Evolutionary conservation across 2,329 filamentous ascomycete species (phyloP).

Genomic region (Trichoderma breve): DNA sequence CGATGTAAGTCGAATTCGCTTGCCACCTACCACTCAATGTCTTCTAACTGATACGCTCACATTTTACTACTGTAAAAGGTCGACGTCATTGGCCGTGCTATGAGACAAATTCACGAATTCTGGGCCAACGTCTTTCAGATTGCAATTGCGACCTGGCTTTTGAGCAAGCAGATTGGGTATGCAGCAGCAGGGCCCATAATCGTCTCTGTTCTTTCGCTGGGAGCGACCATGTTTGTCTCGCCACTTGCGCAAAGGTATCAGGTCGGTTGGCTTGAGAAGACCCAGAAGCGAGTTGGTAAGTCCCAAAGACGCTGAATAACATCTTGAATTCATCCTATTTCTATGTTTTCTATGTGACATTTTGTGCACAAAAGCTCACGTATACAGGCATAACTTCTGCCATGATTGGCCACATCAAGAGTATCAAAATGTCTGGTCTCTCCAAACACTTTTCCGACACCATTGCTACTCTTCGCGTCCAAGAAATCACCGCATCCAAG

Average conservation of each 20-base stretch:
- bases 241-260: constrained; percentile 32
- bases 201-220: constrained; percentile 30
- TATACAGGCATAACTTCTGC: constrained; percentile 31
- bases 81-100: constrained; percentile 37
- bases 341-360: neutral
- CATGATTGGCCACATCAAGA: constrained; percentile 42
- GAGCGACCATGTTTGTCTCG: constrained; percentile 29
- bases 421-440: constrained; percentile 42
- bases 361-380: neutral
- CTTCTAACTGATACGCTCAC: neutral
- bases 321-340: neutral
- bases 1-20: constrained; percentile 29
- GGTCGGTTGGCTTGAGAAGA: constrained; percentile 22
- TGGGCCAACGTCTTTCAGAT: constrained; percentile 39
- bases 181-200: constrained; percentile 36
- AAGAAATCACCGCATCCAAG: constrained; percentile 32
- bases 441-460: constrained; percentile 31
- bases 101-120: constrained; percentile 37
- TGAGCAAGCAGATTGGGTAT: constrained; percentile 35
- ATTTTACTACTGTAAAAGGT: constrained; percentile 28
- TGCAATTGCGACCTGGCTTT: constrained; percentile 30
- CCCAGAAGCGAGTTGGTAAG: constrained; percentile 30
- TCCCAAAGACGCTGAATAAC: neutral
- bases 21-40: neutral
- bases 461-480: constrained; percentile 33